phyloP scores from a whole-genome alignment of 2,329 filamentous ascomycete species.

The Penicillium freii region DNA sequence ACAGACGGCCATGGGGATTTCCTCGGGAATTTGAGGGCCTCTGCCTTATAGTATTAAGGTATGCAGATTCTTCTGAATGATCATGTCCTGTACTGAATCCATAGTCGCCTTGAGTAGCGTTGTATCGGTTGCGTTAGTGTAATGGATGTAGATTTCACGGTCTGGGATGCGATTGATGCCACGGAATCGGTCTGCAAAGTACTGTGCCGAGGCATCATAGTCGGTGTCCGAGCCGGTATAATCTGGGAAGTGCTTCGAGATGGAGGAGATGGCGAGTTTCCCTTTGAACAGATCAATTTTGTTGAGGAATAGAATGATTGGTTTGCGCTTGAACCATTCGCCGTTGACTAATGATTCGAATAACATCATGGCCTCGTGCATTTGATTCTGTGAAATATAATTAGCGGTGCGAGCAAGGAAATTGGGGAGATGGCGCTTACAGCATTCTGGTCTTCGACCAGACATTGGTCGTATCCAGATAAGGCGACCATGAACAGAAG shows the following conservation, averaged over 20 bases:
- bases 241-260: slow-evolving; percentile 74
- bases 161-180: slow-evolving; percentile 65
- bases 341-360: slow-evolving; percentile 85
- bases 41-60: slow-evolving; percentile 64
- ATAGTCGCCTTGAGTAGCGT: slow-evolving; percentile 83
- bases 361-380: slow-evolving; percentile 84
- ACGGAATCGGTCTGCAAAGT: slow-evolving; percentile 78
- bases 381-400: slow-evolving; percentile 66
- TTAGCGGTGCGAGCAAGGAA: background rate
- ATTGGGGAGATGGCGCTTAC: slow-evolving; percentile 55
- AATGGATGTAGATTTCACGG: slow-evolving; percentile 59
- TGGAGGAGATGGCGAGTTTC: slow-evolving; percentile 69
- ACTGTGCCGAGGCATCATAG: slow-evolving; percentile 72
- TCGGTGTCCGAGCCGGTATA: slow-evolving; percentile 70
- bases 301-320: slow-evolving; percentile 81
- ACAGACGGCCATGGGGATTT: slow-evolving; percentile 22
- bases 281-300: slow-evolving; percentile 84
- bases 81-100: slow-evolving; percentile 83
- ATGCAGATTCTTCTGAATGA: slow-evolving; percentile 79
- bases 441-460: slow-evolving; percentile 94
- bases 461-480: slow-evolving; percentile 92
- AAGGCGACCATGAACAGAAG: slow-evolving; percentile 92
- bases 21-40: slow-evolving; percentile 13
- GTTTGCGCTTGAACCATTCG: slow-evolving; percentile 79
- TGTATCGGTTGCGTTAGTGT: slow-evolving; percentile 62